These are phyloP conservation scores for Leptographium procerum DNA, from an alignment of 2,329 filamentous ascomycete genomes.

Conservation along the genomic window DNA sequence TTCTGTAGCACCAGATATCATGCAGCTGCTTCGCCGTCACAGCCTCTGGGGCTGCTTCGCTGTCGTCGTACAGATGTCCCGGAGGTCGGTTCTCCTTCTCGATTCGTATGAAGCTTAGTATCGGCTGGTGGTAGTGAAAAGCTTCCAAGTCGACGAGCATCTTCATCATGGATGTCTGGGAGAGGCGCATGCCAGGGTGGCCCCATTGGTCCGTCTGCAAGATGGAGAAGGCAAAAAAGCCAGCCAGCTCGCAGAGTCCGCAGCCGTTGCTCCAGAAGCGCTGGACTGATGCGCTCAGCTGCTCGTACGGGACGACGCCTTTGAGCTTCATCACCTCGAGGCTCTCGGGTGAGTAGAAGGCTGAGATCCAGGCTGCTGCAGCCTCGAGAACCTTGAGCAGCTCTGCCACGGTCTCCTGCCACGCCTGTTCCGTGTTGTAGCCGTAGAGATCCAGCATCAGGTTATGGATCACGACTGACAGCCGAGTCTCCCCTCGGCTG, in stretches of 20 bases:
- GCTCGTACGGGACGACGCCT: slow-evolving; percentile 3
- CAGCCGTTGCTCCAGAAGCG: slow-evolving; percentile 9
- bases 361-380: slow-evolving; percentile 8
- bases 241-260: slow-evolving; percentile 10
- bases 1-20: slow-evolving; percentile 3
- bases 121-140: slow-evolving; percentile 19
- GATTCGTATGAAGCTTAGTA: slow-evolving; percentile 19
- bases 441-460: slow-evolving; percentile 14
- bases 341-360: slow-evolving; percentile 8
- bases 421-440: slow-evolving; percentile 12
- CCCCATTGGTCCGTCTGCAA: slow-evolving; percentile 14
- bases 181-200: slow-evolving; percentile 9
- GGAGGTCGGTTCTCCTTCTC: slow-evolving; percentile 12
- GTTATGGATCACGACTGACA: slow-evolving; percentile 17
- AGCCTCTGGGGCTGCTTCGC: slow-evolving; percentile 8
- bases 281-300: neutral
- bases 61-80: slow-evolving; percentile 16
- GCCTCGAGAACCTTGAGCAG: slow-evolving; percentile 10
- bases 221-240: slow-evolving; percentile 12
- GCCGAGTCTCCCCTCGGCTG: slow-evolving; percentile 6
- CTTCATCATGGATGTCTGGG: slow-evolving; percentile 15
- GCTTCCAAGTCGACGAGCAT: slow-evolving; percentile 23
- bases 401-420: slow-evolving; percentile 6
- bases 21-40: slow-evolving; percentile 9
- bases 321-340: slow-evolving; percentile 5